Evolutionary conservation across 163 green algal species (phyloP).

Genomic region (Chlamydomonas reinhardtii): DNA sequence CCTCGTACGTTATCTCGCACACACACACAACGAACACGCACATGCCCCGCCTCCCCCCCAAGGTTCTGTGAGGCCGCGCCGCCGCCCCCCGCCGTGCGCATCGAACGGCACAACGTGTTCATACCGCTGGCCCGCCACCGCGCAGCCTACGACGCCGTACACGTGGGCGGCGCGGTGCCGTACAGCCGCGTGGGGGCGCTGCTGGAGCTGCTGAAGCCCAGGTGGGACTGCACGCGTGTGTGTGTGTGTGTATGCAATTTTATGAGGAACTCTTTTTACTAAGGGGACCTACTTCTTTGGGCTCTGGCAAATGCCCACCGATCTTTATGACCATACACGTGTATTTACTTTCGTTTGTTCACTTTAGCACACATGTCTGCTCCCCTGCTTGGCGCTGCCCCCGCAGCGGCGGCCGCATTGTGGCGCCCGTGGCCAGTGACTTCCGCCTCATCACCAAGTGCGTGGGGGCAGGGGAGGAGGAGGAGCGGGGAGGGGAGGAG

Average conservation of each 20-base stretch:
- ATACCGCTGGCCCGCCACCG: constrained; percentile 26
- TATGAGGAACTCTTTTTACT: too few relatives aligned
- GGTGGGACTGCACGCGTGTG: too few relatives aligned
- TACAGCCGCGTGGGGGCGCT: constrained; percentile 9
- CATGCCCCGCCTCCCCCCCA: neutral
- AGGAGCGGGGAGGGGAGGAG: neutral
- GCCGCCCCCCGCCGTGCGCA: neutral
- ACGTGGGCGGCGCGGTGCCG: constrained; percentile 35
- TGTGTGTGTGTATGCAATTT: too few relatives aligned
- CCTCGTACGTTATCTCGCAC: neutral
- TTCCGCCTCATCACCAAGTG: constrained; percentile 47
- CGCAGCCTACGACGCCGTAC: constrained; percentile 40
- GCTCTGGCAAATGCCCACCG: too few relatives aligned
- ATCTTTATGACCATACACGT: too few relatives aligned
- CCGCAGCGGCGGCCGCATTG: constrained; percentile 39
- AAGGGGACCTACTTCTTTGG: too few relatives aligned
- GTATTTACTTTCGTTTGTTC: too few relatives aligned
- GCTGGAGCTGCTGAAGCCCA: constrained; percentile 30
- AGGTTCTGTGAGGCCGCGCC: constrained; percentile 22
- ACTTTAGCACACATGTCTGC: too few relatives aligned
- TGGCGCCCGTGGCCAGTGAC: constrained; percentile 35
- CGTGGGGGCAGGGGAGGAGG: neutral
- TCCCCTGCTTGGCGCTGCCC: neutral
- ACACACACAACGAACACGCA: neutral
- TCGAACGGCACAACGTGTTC: constrained; percentile 51